Base-by-base conservation (phyloP, 2,329 filamentous ascomycete genomes). In the Dactylellina leptospora region DNA sequence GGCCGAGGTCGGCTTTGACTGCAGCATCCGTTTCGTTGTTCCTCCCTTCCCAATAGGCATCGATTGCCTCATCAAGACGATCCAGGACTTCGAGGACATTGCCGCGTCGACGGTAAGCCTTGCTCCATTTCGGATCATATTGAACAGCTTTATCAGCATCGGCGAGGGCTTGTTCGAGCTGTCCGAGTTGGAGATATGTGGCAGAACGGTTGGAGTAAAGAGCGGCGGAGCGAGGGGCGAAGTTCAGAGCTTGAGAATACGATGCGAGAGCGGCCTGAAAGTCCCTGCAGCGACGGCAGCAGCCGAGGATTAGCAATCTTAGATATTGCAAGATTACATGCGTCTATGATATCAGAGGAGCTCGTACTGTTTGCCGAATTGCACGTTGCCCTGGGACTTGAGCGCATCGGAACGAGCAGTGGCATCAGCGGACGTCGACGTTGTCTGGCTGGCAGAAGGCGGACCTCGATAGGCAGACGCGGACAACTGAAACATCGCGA, bases 161-260 rank as follows among this genome's bases (percentile, higher is more conserved):
- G 42, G 74, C 64, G 5, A 77, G 44, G 5, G 75, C 75, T 9
- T 74, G 74, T 13, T 63, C 54, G 25, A 75, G 70, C 28, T 76
- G 75, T 8, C 74, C 74, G 30, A 77, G 69, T 8, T 75, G 74
- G 36, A 76, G 59, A 13, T 75, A 66, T 3, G 75, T 68, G 4
- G 75, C 75, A 11, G 75, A 74, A 30, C 75, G 74, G 54, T 76
- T 76, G 8, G 75, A 77, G 58, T 77, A 76, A 47, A 77, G 75
- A 4, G 74, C 66, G 9, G 74, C 62, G 1, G 75, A 75, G 9
- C 63, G 50, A 23, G 75, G 74, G 53, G 63, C 74, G 25, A 76
- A 56, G 5, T 68, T 50, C 45, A 77, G 68, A 1, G 75, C 75
- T 33, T 75, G 56, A 3, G 75, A 75, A 28, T 77, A 77, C 44